These are phyloP conservation scores for Exophiala calicioides DNA, from an alignment of 2,329 filamentous ascomycete genomes.

Conservation along the genomic window DNA sequence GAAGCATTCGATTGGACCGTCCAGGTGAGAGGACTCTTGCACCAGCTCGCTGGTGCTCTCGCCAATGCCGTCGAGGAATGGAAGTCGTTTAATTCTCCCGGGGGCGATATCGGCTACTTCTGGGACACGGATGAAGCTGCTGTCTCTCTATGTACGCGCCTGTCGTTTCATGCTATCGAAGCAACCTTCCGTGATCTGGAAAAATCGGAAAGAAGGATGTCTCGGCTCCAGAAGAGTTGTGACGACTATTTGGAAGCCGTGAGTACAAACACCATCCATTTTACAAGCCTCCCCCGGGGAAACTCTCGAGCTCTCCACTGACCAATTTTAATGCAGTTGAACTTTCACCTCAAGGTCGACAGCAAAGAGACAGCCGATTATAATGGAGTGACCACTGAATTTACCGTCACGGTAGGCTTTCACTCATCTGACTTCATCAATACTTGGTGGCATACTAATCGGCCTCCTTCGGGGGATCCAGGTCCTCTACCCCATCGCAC, in stretches of 20 bases:
- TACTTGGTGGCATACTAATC: not conserved
- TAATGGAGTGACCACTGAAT: not conserved
- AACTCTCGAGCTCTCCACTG: not conserved
- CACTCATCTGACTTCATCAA: not conserved
- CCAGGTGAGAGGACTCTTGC: not conserved
- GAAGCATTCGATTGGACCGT: not conserved
- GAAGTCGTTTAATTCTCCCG: not conserved
- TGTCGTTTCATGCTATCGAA: not conserved
- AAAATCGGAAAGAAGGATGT: not conserved
- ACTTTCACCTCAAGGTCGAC: not conserved
- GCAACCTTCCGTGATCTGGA: not conserved
- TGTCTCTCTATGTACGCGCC: not conserved
- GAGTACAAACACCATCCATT: not conserved
- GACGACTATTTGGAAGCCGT: not conserved
- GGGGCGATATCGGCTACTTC: not conserved
- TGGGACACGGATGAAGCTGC: not conserved
- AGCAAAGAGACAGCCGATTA: not conserved
- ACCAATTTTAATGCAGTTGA: not conserved
- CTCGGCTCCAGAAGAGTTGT: not conserved
- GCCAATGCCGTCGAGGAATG: not conserved
- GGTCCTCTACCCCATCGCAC: not conserved
- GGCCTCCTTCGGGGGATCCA: not conserved
- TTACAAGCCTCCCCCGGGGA: not conserved
- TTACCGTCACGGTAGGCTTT: not conserved
- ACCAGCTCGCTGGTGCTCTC: not conserved